Evolutionary conservation across 495 filamentous ascomycete genomes (phyloP).

Genomic region (Hyphodiscus hymeniophilus): DNA sequence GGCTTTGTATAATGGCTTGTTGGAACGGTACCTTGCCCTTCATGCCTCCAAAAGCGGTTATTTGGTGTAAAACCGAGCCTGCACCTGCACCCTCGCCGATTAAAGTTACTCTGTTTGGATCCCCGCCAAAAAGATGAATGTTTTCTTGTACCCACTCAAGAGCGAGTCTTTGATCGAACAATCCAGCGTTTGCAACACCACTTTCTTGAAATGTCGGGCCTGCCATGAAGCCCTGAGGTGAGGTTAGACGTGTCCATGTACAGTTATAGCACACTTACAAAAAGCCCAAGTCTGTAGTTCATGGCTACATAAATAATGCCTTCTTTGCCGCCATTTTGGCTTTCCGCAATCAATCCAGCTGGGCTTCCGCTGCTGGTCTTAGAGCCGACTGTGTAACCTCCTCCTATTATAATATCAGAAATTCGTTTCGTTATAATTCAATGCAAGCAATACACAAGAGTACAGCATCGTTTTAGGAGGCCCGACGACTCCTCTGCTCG

Average conservation of each 20-base stretch:
- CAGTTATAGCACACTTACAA: constrained; percentile 2
- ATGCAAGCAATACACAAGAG: neutral
- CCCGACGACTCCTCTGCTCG: no score
- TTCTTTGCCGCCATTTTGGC: constrained; percentile 27
- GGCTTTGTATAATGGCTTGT: constrained; percentile 24
- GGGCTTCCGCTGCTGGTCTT: constrained; percentile 37
- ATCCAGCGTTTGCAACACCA: constrained; percentile 54
- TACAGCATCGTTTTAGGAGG: no score
- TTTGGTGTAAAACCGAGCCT: constrained; percentile 57
- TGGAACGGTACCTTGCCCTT: constrained; percentile 18
- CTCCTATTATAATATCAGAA: constrained; percentile 17
- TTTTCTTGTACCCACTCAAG: constrained; percentile 58
- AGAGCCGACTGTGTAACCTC: constrained; percentile 45
- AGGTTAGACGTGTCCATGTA: neutral
- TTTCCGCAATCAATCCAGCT: constrained; percentile 36
- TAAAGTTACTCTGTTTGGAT: constrained; percentile 32
- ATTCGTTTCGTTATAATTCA: neutral
- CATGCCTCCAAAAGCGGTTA: constrained; percentile 46
- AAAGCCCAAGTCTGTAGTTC: constrained; percentile 47
- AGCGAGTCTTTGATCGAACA: constrained; percentile 60
- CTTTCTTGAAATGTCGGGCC: constrained; percentile 38
- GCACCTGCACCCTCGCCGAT: constrained; percentile 60
- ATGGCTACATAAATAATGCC: constrained; percentile 53
- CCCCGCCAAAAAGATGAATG: constrained; percentile 33
- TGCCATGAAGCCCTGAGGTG: constrained; percentile 45